Percentiles rank a stretch among this genome's conserved stretches.
These are phyloP conservation scores for Ophioceras dolichostomum DNA, from an alignment of 2,329 filamentous ascomycete species.

Conservation along the genomic window DNA sequence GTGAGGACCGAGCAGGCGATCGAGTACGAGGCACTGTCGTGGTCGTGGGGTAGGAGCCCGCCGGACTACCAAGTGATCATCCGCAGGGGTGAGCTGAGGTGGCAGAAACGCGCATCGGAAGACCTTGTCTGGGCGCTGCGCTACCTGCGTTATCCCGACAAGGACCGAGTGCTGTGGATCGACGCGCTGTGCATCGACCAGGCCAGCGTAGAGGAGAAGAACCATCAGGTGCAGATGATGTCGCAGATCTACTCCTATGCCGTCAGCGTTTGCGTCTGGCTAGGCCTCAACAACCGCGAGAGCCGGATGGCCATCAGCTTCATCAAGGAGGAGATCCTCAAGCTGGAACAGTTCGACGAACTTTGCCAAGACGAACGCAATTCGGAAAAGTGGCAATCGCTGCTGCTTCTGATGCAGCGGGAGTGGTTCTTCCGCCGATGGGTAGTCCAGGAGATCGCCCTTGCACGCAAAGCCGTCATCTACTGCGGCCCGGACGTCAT, in stretches of 20 bases:
- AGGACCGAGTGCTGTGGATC: slow-evolving; percentile 16
- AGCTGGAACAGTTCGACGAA: background rate
- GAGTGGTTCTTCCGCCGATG: slow-evolving; percentile 5
- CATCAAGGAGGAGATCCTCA: slow-evolving; percentile 15
- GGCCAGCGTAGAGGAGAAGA: slow-evolving; percentile 14
- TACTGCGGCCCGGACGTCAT: slow-evolving; percentile 23
- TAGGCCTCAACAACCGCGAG: slow-evolving; percentile 16
- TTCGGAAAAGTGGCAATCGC: slow-evolving; percentile 1
- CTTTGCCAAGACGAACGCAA: background rate
- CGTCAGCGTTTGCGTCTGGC: slow-evolving; percentile 17
- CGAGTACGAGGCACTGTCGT: background rate
- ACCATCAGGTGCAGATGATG: slow-evolving; percentile 22
- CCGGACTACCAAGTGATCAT: background rate
- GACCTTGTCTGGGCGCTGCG: background rate
- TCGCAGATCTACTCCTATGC: slow-evolving; percentile 18
- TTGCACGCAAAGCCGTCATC: slow-evolving; percentile 19
- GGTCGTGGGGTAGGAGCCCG: background rate
- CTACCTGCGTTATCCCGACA: background rate
- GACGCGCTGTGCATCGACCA: slow-evolving; percentile 12
- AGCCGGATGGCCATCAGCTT: slow-evolving; percentile 18
- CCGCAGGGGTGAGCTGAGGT: background rate
- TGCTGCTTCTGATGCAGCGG: slow-evolving; percentile 1
- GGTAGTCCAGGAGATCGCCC: slow-evolving; percentile 14
- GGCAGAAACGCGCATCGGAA: background rate
- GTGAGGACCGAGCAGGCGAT: background rate